Base-by-base conservation (phyloP, 1,139 yeast species). In the Pneumocystis murina region DNA sequence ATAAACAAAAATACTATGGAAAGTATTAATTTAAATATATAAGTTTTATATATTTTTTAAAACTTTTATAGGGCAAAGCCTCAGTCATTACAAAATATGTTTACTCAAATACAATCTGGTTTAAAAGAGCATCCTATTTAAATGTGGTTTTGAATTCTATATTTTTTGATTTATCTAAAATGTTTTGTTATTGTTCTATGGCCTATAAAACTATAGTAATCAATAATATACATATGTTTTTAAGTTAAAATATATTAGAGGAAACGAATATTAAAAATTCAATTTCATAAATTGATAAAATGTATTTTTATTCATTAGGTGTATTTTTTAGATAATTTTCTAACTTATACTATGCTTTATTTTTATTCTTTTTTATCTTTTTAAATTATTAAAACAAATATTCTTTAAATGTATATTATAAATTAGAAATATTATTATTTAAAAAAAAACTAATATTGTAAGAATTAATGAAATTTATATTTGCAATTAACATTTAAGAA, bases 1-100 rank as follows among this genome's bases (percentile, higher is more conserved):
- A 80, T 68, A 80, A 78, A 71, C 73, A 72, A 68, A 76, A 75
- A 68, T 78, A 77, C 69, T 71, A 75, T 61, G 71, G 73, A 48
- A 69, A 67, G 71, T 68, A 65, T 20, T 69, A 61, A 20, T 10
- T 41, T 54, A 14, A 3, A 24, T 38, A 24, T 38, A 10, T 24
- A 12, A 10, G 16, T 12, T 38, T 58, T 58, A 58, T 8, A 24
- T 28, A 33, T 28, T 20, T 20, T 57, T 10, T 20, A 30, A 48
- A 48, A 48, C 4, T 7, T 41, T 41, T 58, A 20, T 38, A 58
- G 60, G 28, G 60, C 60, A 17, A 58, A 58, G n/a, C 60, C 60
- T 40, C 41, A 38, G 6, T 38, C 43, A 20, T 40, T 58, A 7
- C 41, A 38, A 20, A 58, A 14, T 58, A 14, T 40, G 39, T 58